phyloP scores from a whole-genome alignment of 805 yeast species.

The Ogataea minuta region DNA sequence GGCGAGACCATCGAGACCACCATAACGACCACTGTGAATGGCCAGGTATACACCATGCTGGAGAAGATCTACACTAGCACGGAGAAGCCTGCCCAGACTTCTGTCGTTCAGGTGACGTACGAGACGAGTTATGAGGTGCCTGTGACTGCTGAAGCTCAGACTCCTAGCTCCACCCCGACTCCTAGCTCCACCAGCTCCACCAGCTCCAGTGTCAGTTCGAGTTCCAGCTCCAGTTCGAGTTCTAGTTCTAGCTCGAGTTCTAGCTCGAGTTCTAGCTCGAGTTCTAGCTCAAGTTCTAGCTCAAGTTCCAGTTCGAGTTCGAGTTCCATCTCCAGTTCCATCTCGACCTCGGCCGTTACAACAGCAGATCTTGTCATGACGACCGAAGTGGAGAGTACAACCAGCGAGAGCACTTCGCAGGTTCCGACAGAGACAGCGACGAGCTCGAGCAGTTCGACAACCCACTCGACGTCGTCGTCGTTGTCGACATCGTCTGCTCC shows the following conservation, averaged over 20 bases:
- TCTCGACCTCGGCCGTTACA: constrained; percentile 8
- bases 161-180: constrained; percentile 11
- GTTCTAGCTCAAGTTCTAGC: too few relatives aligned
- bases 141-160: constrained; percentile 1
- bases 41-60: constrained; percentile 21
- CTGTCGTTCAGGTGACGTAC: constrained; percentile 21
- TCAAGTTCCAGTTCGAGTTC: too few relatives aligned
- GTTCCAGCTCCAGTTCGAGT: constrained; percentile 16
- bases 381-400: too few relatives aligned
- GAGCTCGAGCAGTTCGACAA: constrained; percentile 9
- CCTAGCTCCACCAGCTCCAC: constrained; percentile 23
- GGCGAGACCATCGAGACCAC: constrained; percentile 13
- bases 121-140: constrained; percentile 14
- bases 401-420: too few relatives aligned
- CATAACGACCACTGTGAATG: constrained; percentile 21
- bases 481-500: constrained; percentile 15
- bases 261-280: too few relatives aligned
- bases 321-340: constrained; percentile 7
- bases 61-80: constrained; percentile 31
- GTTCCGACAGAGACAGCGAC: constrained; percentile 1
- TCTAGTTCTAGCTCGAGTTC: constrained; percentile 9
- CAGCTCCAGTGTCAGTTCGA: constrained; percentile 10
- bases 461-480: constrained; percentile 17
- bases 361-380: too few relatives aligned
- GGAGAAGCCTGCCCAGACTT: constrained; percentile 20